Conservation (phyloP, 179 eudicot species). For the Actinidia polygama region DNA sequence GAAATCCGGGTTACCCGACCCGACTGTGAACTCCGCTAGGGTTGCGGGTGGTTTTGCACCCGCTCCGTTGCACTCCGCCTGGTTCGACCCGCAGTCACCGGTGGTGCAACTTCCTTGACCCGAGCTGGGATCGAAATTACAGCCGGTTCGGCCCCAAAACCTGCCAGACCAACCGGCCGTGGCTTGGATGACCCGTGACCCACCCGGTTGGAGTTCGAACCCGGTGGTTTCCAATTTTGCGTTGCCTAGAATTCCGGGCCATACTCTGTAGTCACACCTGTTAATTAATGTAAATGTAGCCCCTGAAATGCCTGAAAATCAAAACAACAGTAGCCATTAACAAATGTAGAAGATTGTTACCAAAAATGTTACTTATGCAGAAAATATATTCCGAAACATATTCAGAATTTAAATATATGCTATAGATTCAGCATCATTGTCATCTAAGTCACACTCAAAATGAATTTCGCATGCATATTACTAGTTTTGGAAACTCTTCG, state of each 20-base stretch:
- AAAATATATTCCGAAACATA: too few species aligned
- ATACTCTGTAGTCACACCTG: slow-evolving; percentile 59
- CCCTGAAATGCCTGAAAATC: slow-evolving; percentile 32
- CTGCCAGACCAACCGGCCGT: slow-evolving; percentile 88
- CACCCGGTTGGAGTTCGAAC: slow-evolving; percentile 55
- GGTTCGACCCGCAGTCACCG: slow-evolving; percentile 76
- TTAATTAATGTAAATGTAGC: slow-evolving; percentile 66
- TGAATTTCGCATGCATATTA: too few species aligned
- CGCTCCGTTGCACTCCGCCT: slow-evolving; percentile 67
- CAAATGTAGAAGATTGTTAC: background rate
- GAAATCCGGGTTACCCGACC: slow-evolving; percentile 55
- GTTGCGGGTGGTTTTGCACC: slow-evolving; percentile 84
- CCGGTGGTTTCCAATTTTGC: slow-evolving; percentile 61
- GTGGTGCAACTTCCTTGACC: slow-evolving; percentile 67
- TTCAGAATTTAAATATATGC: too few species aligned
- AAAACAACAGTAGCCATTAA: slow-evolving; percentile 3
- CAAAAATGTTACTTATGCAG: too few species aligned
- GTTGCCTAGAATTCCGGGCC: slow-evolving; percentile 89
- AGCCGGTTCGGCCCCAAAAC: slow-evolving; percentile 80
- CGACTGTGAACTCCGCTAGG: slow-evolving; percentile 74
- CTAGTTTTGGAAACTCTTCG: too few species aligned
- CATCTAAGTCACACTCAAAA: too few species aligned
- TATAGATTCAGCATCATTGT: too few species aligned
- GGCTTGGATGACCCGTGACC: slow-evolving; percentile 47
- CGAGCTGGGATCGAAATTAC: slow-evolving; percentile 52